phyloP scores from a whole-genome alignment of 1,139 yeast genomes.

The Pneumocystis carinii region DNA sequence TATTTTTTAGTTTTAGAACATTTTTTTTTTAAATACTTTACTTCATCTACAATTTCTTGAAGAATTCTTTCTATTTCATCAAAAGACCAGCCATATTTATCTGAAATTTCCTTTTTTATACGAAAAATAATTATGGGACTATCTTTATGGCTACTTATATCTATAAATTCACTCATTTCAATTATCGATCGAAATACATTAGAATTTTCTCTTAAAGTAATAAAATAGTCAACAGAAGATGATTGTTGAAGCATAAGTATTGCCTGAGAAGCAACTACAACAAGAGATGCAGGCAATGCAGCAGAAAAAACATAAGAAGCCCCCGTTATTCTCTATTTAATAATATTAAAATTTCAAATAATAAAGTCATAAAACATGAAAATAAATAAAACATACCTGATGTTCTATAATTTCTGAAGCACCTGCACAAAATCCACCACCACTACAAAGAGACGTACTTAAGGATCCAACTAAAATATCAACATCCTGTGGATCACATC shows the following conservation, averaged over 20 bases:
- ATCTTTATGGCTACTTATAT: constrained; percentile 40
- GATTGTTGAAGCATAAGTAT: constrained; percentile 29
- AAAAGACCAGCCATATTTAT: constrained; percentile 14
- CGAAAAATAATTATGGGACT: constrained; percentile 56
- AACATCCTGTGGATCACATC: constrained; percentile 45
- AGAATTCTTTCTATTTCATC: constrained; percentile 17
- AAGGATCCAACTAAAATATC: constrained; percentile 80
- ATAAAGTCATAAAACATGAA: not conserved
- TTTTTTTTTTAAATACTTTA: constrained; percentile 36
- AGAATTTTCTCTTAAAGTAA: constrained; percentile 27
- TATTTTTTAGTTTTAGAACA: constrained; percentile 28
- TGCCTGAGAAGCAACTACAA: constrained; percentile 53
- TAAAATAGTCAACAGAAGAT: constrained; percentile 17
- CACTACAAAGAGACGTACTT: constrained; percentile 70
- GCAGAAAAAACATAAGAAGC: constrained; percentile 89
- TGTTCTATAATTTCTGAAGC: constrained; percentile 71
- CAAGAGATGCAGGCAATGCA: constrained; percentile 82
- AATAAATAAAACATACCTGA: constrained; percentile 28
- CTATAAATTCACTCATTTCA: constrained; percentile 22
- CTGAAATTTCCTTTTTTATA: constrained; percentile 29
- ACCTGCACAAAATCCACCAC: constrained; percentile 94
- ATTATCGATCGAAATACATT: constrained; percentile 28
- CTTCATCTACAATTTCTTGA: constrained; percentile 32
- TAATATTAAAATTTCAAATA: not conserved
- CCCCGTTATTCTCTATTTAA: constrained; percentile 50